phyloP scores from a whole-genome alignment of 2,329 filamentous ascomycete species.

The Penicillium sp. region DNA sequence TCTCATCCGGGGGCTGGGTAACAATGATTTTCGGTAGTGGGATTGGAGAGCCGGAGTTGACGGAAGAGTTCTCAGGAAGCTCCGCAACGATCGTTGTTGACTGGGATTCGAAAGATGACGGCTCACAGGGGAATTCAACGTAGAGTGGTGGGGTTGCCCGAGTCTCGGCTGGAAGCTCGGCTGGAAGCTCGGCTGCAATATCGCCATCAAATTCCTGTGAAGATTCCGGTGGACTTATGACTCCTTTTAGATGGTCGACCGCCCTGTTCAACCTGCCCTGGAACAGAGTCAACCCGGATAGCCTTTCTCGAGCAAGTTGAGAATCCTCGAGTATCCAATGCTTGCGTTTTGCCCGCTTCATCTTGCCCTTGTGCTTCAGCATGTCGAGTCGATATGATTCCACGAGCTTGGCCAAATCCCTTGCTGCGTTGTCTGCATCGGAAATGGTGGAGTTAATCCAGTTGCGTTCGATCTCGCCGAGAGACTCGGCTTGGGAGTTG shows the following conservation, averaged over 20 bases:
- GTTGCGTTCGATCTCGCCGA: conserved; percentile 22
- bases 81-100: conserved; percentile 7
- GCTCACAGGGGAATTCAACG: conserved; percentile 7
- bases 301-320: conserved; percentile 14
- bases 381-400: conserved; percentile 22
- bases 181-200: not conserved
- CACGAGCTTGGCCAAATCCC: conserved; percentile 28
- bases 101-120: not conserved
- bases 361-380: conserved; percentile 13
- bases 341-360: conserved; percentile 14
- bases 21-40: conserved; percentile 13
- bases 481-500: conserved; percentile 2
- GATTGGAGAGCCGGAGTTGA: not conserved
- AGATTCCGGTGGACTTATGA: not conserved
- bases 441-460: conserved; percentile 29
- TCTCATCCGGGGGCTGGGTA: conserved; percentile 4
- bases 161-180: not conserved
- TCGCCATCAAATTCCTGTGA: not conserved
- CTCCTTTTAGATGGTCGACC: conserved; percentile 13
- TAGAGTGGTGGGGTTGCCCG: not conserved
- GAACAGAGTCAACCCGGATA: conserved; percentile 14
- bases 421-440: conserved; percentile 35
- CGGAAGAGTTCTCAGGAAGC: conserved; percentile 1
- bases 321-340: conserved; percentile 21
- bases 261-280: conserved; percentile 21